Evolutionary conservation across 2,329 filamentous ascomycete genomes (phyloP).

Genomic region (Colletotrichum magnum): DNA sequence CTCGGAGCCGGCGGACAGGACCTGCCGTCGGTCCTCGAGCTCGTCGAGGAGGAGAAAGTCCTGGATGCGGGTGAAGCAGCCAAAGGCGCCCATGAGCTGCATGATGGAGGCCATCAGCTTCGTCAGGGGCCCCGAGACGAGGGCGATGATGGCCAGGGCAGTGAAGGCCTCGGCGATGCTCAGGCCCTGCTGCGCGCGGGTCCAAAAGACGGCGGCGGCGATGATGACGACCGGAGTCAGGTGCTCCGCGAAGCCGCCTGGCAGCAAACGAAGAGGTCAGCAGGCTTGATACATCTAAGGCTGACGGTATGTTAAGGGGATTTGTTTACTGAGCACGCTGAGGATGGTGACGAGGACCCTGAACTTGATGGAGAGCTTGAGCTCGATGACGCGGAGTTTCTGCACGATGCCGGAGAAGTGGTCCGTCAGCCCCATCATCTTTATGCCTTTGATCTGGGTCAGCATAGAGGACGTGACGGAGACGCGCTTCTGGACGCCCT

Average conservation of each 20-base stretch:
- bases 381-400: slow-evolving; percentile 52
- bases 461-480: slow-evolving; percentile 57
- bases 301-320: too few species aligned
- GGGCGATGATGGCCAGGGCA: slow-evolving; percentile 51
- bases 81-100: slow-evolving; percentile 50
- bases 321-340: slow-evolving; percentile 47
- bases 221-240: slow-evolving; percentile 51
- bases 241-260: slow-evolving; percentile 47
- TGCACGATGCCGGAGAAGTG: slow-evolving; percentile 51
- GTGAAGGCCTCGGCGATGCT: slow-evolving; percentile 54
- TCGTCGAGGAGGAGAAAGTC: slow-evolving; percentile 49
- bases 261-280: not conserved
- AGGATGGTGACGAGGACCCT: slow-evolving; percentile 52
- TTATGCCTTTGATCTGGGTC: slow-evolving; percentile 58
- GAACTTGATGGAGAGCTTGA: slow-evolving; percentile 55
- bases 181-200: slow-evolving; percentile 46
- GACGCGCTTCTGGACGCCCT: slow-evolving; percentile 57
- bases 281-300: too few species aligned
- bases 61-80: slow-evolving; percentile 52
- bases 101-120: slow-evolving; percentile 51
- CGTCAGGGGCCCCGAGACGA: slow-evolving; percentile 51
- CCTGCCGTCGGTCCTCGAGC: slow-evolving; percentile 40
- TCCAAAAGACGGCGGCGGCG: slow-evolving; percentile 52
- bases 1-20: slow-evolving; percentile 8
- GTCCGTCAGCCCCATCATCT: slow-evolving; percentile 58